Evolutionary conservation across 306 rosid genomes (phyloP), one percentile per base, ranked within the genome.

Genomic region (Lathyrus tuberosus): DNA sequence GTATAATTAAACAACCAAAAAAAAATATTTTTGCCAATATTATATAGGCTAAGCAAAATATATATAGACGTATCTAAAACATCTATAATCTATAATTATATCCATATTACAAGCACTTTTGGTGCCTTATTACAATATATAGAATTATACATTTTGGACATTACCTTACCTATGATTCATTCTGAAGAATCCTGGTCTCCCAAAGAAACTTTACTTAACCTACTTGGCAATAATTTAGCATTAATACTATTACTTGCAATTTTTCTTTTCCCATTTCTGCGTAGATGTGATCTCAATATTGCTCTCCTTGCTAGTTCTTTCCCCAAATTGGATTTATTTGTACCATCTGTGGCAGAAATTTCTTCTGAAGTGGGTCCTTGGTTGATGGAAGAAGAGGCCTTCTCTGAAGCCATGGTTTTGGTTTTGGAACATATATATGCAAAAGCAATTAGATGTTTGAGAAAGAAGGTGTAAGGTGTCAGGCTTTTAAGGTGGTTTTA

Each of bases 301-400:
- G 96, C 97, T 72, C 88, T 84, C 58, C 84, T 83, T 9, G 89
- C 93, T 67, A 88, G 28, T 47, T 85, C 89, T 74, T 85, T 88
- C 14, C 81, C 96, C 51, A 82, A 0, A 69, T 80, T 81, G 63
- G 83, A 65, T 49, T 61, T 62, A 49, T 22, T 15, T 26, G 88
- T 41, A 48, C 53, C 20, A 10, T 42, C 13, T 24, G 88, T 44
- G 61, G 68, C 17, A 10, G 72, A 24, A 40, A 26, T 71, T 16
- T 78, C 85, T 31, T 83, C 89, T 8, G 79, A 33, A 56, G 76
- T 24, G 44, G 37, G 71, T 58, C 77, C 81, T 70, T 79, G 85
- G 66, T 73, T 81, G 85, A 8, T 43, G 5, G 72, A 73, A 48
- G 75, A 69, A 58, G 52, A 71, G 41, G 65, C 78, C 72, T 84